Percentiles rank a stretch among this genome's conserved stretches.
Conservation (phyloP, 2,329 filamentous ascomycete genomes). For the Xylariaceae sp. region DNA sequence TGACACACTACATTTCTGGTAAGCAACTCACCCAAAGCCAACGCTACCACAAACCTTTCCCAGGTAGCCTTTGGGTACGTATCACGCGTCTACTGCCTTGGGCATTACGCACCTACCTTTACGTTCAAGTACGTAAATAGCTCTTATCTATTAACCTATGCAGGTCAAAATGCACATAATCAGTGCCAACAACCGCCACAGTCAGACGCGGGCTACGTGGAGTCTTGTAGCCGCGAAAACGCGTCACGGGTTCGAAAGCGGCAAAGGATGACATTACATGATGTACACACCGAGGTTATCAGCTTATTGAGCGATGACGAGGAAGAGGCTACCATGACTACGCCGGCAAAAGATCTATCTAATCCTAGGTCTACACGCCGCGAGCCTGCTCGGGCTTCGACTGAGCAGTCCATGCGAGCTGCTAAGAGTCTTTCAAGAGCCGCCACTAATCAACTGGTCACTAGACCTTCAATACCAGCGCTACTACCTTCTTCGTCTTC, state of each 20-base stretch:
- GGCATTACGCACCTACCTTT: no score
- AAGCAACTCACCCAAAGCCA: background rate
- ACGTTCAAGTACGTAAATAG: no score
- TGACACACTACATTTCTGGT: background rate
- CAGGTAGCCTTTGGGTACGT: no score
- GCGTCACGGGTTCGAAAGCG: conserved; percentile 6
- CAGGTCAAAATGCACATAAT: background rate
- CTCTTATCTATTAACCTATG: background rate
- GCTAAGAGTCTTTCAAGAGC: conserved; percentile 6
- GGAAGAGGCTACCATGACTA: background rate
- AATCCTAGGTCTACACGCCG: no score
- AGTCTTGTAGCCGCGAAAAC: no score
- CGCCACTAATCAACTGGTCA: conserved; percentile 2
- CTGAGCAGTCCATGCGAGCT: conserved; percentile 5
- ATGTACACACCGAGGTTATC: background rate
- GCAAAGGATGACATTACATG: conserved; percentile 3
- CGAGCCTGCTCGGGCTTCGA: no score
- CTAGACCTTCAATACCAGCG: background rate
- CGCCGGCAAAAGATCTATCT: no score
- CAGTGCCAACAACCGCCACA: background rate
- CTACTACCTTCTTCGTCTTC: background rate
- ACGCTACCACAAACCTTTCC: background rate
- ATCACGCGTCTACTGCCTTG: no score
- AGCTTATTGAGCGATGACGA: conserved; percentile 19
- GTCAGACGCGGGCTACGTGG: no score